Base-by-base conservation (phyloP, 2,329 filamentous ascomycete genomes). In the Phialophora verrucosa region DNA sequence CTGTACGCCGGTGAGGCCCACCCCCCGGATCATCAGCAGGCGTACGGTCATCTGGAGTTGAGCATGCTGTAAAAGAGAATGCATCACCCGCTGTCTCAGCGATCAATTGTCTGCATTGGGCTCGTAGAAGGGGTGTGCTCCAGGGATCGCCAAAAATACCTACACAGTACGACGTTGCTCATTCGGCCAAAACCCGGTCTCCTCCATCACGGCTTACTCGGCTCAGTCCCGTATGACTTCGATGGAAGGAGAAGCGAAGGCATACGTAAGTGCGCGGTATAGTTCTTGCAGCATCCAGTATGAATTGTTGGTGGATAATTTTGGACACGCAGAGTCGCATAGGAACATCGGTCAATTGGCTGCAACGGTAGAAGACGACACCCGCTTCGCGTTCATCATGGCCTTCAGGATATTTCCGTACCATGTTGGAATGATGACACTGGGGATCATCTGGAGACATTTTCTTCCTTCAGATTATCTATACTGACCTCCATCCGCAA, bases 381-480 rank as follows among this genome's bases (percentile, higher is more conserved):
- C 92, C 63, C 92, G 93, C 6, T 89, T 92, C 61, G 87, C 93
- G 20, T 89, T 97, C 73, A 93, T 97, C 67, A 96, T 93, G 2
- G 93, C 93, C 1, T 97, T 96, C 77, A 93, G 90, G 77, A 93
- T 93, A 84, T 97, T 1, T 96, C 96, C 76, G 93, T 92, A 0
- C 93, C 93, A 0, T 96, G 96, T 79, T 97, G 93, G 93, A 94
- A 96, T 67, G 92, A 96, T 75, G 91, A 96, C 78, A 92, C 92
- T 25, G 90, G 93, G 93, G 66, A 96, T 92, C 4, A 87, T 95
- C 63, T 93, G 58, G 61, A 57, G 57, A 58, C 58, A 35, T 42
- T 56, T 10, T 35, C 27, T 11, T 47, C 23, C 32, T 42, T 23
- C 54, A n/a, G 12, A 11, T 12, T 53, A 42, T 47, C 51, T n/a